Conservation (phyloP, 306 rosid species). For the Gleditsia sinensis region DNA sequence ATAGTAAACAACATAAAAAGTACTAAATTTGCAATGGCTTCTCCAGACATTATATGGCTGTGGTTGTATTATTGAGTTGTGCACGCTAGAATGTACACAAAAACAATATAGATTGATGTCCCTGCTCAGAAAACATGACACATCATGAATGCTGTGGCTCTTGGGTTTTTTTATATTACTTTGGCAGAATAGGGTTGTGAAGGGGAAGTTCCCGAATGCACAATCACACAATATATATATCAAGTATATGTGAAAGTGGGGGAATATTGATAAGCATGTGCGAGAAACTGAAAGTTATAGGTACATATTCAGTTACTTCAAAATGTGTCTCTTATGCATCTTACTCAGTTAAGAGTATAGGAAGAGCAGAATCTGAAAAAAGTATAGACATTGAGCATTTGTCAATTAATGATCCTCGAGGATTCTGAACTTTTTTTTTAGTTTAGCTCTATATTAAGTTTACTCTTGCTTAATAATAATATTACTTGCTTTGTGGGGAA, state of each 20-base stretch:
- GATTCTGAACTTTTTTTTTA: background rate
- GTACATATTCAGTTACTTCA: background rate
- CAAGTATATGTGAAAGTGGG: too few species aligned
- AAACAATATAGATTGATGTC: constrained; percentile 25
- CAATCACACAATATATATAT: too few species aligned
- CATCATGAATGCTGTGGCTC: constrained; percentile 4
- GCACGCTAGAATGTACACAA: background rate
- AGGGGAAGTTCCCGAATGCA: too few species aligned
- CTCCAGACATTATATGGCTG: background rate
- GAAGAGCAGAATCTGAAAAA: background rate
- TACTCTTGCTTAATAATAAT: background rate
- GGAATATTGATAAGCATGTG: background rate
- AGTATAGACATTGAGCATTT: too few species aligned
- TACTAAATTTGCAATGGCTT: background rate
- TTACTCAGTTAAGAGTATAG: too few species aligned
- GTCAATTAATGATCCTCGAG: background rate
- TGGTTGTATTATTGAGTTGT: background rate
- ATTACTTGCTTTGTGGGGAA: background rate
- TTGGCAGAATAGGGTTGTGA: too few species aligned
- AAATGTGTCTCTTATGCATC: background rate
- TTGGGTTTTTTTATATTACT: background rate
- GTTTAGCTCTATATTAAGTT: too few species aligned
- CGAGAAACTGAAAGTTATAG: background rate
- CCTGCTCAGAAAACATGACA: constrained; percentile 21
- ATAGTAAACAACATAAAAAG: background rate